phyloP scores from a whole-genome alignment of 805 yeast species.

The Kockiozyma suomiensis region DNA sequence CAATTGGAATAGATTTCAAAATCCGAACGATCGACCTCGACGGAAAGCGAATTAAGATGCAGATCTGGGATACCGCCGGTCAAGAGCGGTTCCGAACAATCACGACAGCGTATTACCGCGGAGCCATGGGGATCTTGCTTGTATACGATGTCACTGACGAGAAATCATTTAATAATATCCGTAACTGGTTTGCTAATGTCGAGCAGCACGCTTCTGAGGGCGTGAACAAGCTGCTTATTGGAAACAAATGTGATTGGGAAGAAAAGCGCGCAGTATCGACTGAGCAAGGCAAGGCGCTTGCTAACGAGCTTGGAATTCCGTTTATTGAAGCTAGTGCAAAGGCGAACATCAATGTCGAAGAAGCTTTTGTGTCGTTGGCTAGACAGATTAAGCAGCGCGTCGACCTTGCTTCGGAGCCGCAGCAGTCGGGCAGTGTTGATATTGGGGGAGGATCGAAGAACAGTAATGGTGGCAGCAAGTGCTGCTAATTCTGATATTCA shows the following conservation, averaged over 20 bases:
- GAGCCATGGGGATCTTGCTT: slow-evolving; percentile 96
- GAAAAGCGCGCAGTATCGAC: slow-evolving; percentile 75
- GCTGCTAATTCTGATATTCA: slow-evolving; percentile 38
- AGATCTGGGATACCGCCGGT: slow-evolving; percentile 99
- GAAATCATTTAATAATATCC: slow-evolving; percentile 87
- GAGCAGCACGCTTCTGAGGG: slow-evolving; percentile 96
- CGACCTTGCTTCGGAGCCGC: slow-evolving; percentile 47
- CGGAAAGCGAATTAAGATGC: slow-evolving; percentile 90
- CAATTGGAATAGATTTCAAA: slow-evolving; percentile 97
- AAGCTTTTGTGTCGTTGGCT: slow-evolving; percentile 87
- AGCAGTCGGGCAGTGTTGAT: slow-evolving; percentile 40
- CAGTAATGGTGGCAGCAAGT: slow-evolving; percentile 38
- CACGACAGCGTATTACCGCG: slow-evolving; percentile 97
- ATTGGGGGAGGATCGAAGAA: slow-evolving; percentile 35
- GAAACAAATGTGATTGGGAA: slow-evolving; percentile 88
- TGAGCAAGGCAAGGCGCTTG: slow-evolving; percentile 89
- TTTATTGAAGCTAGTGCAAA: slow-evolving; percentile 97
- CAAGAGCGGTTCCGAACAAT: slow-evolving; percentile 98
- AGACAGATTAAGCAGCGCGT: slow-evolving; percentile 50
- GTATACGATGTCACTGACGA: slow-evolving; percentile 98
- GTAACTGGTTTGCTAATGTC: slow-evolving; percentile 94
- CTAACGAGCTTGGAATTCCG: slow-evolving; percentile 82
- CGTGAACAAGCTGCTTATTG: slow-evolving; percentile 91
- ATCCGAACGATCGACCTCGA: slow-evolving; percentile 93
- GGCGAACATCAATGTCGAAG: slow-evolving; percentile 87